These are phyloP conservation scores for Termitomyces sp. DNA, from an alignment of 768 basidiomycete genomes.

Conservation along the genomic window DNA sequence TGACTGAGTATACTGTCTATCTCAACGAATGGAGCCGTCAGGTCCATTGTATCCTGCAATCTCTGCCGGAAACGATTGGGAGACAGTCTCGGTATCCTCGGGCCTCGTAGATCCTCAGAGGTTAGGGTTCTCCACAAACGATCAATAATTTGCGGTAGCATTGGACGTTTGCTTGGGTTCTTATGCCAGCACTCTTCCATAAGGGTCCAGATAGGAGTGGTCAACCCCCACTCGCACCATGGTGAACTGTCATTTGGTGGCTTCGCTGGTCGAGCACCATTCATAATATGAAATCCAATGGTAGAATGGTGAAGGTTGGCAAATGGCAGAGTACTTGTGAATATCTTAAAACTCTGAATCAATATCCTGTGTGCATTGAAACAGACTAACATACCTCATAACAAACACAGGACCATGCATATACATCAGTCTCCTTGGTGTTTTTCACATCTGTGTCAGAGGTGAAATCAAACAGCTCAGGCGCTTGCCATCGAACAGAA, in stretches of 20 bases:
- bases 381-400: no score
- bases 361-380: background rate
- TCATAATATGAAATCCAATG: no score
- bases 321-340: constrained; percentile 20
- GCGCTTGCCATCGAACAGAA: no score
- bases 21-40: background rate
- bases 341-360: constrained; percentile 11
- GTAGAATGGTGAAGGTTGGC: constrained; percentile 7
- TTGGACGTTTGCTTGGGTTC: no score
- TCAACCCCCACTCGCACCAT: constrained; percentile 12
- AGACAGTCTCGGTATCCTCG: background rate
- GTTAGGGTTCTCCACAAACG: background rate
- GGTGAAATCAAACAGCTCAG: constrained; percentile 16
- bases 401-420: constrained; percentile 24
- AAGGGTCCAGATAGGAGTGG: background rate
- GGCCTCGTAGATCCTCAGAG: background rate
- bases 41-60: no score
- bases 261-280: constrained; percentile 13
- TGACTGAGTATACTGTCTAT: no score
- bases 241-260: constrained; percentile 7
- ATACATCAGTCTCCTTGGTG: constrained; percentile 22
- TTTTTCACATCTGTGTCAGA: constrained; percentile 2
- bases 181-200: constrained; percentile 23
- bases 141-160: no score
- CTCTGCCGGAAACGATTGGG: no score